Evolutionary conservation across 108 stramenopile genomes (phyloP), one percentile per base, ranked within the genome.

Genomic region (Skeletonema tropicum): DNA sequence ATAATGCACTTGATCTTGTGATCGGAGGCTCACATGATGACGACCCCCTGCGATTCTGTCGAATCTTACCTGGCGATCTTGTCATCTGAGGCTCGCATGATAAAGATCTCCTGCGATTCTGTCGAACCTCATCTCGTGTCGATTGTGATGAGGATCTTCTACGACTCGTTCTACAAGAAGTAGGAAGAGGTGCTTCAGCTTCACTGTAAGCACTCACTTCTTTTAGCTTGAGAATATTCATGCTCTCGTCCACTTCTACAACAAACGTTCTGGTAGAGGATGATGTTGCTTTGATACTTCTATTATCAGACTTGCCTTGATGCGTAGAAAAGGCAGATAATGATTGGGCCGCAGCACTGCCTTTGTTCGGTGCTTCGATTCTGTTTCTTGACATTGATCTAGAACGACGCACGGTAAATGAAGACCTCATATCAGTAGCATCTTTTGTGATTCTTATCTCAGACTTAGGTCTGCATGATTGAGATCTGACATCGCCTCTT

Each of bases 381-480:
- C 6, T 55, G 52, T 10, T 55, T 25, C 52, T 55, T 55, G 52
- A 55, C 52, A 55, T 55, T 55, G 52, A 55, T 55, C 52, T 19
- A 23, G 21, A 23, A 55, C 52, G 52, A 19, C 23, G 8, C 17
- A 9, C 8, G 8, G 1, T 25, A 9, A 3, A 0, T 55, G 3
- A 3, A 55, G 21, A 10, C 23, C 52, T 55, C 52, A 55, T 9
- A 55, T 55, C 52, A 55, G 52, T 23, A 55, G 6, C 5, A 55
- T 23, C 23, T 23, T 55, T 55, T 21, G 15, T 5, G 23, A 0
- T 55, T 25, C 52, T 55, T 23, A 55, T 1, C 10, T 25, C 52
- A 55, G 23, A 23, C 10, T 55, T 55, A 0, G 21, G 0, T 23
- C 52, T 55, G 25, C 23, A 8, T n/a, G 52, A 55, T 25, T 55